A percentile compares a stretch with the other conserved stretches of the same genome.
phyloP scores from a whole-genome alignment of 2,329 filamentous ascomycete genomes.

The Paecilomyces sp. region DNA sequence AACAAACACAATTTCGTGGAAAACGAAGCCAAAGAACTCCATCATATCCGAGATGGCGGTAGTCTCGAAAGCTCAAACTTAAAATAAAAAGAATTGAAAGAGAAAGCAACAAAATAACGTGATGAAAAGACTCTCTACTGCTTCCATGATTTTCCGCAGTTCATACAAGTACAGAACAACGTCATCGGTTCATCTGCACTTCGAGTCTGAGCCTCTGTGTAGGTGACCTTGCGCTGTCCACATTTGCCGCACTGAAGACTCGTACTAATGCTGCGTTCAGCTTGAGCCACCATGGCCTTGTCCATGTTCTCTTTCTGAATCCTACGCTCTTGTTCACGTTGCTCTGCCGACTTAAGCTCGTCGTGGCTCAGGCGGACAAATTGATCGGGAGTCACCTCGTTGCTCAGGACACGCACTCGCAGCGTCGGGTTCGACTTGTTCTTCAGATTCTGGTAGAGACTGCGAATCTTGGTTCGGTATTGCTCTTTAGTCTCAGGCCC shows the following conservation, averaged over 20 bases:
- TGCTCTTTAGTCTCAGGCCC: conserved; percentile 62
- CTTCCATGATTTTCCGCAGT: conserved; percentile 42
- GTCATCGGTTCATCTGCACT: conserved; percentile 82
- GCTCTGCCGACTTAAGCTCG: conserved; percentile 82
- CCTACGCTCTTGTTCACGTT: conserved; percentile 66
- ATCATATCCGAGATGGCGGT: conserved; percentile 1
- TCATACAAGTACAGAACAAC: conserved; percentile 41
- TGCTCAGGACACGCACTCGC: conserved; percentile 65
- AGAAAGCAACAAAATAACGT: conserved; percentile 6
- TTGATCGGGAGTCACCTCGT: conserved; percentile 61
- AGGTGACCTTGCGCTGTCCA: conserved; percentile 88
- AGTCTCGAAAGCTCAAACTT: conserved; percentile 5
- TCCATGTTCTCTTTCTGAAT: conserved; percentile 92
- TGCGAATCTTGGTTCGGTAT: conserved; percentile 85
- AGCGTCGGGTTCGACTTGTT: conserved; percentile 78
- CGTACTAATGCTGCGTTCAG: conserved; percentile 82
- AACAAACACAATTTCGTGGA: neutral
- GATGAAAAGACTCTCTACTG: conserved; percentile 19
- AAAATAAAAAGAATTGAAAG: conserved; percentile 2
- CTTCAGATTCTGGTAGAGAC: conserved; percentile 91
- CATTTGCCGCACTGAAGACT: conserved; percentile 87
- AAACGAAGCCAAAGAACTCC: conserved; percentile 2
- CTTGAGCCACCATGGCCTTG: conserved; percentile 89
- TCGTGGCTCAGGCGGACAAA: conserved; percentile 86
- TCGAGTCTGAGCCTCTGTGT: conserved; percentile 91